Evolutionary conservation across 2,329 filamentous ascomycete genomes (phyloP).

Genomic region (Zasmidium cellare): DNA sequence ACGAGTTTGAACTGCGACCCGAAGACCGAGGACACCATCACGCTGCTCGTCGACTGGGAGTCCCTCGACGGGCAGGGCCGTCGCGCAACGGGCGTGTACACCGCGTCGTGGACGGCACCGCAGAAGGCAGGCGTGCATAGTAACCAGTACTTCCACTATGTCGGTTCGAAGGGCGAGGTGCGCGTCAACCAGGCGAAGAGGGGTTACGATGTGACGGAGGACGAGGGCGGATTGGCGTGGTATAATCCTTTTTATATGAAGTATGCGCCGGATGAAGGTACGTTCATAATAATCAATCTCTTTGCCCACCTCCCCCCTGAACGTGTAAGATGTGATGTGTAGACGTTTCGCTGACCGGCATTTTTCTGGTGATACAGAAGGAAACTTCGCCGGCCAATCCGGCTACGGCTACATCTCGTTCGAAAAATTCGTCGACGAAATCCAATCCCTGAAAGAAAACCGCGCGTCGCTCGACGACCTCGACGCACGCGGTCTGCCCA

Average conservation of each 20-base stretch:
- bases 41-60: slow-evolving; percentile 83
- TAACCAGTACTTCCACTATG: slow-evolving; percentile 96
- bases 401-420: slow-evolving; percentile 94
- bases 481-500: slow-evolving; percentile 78
- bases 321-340: too few species aligned
- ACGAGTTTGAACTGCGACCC: slow-evolving; percentile 74
- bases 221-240: slow-evolving; percentile 72
- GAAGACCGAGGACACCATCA: slow-evolving; percentile 90
- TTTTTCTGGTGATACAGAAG: slow-evolving; percentile 93
- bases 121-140: slow-evolving; percentile 92
- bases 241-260: slow-evolving; percentile 66
- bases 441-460: slow-evolving; percentile 74
- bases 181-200: slow-evolving; percentile 90
- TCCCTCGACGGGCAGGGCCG: slow-evolving; percentile 63
- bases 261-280: slow-evolving; percentile 36
- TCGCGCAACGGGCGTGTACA: slow-evolving; percentile 84
- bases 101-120: slow-evolving; percentile 90
- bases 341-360: too few species aligned
- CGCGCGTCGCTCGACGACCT: slow-evolving; percentile 71
- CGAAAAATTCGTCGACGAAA: slow-evolving; percentile 93
- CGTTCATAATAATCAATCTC: slow-evolving; percentile 34
- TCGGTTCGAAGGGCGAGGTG: slow-evolving; percentile 80
- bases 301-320: slow-evolving; percentile 30
- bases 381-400: slow-evolving; percentile 87
- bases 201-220: slow-evolving; percentile 91